Percentiles rank a stretch among this genome's conserved stretches.
Conservation (phyloP, 2,329 filamentous ascomycete species). For the Arthroderma sp. region DNA sequence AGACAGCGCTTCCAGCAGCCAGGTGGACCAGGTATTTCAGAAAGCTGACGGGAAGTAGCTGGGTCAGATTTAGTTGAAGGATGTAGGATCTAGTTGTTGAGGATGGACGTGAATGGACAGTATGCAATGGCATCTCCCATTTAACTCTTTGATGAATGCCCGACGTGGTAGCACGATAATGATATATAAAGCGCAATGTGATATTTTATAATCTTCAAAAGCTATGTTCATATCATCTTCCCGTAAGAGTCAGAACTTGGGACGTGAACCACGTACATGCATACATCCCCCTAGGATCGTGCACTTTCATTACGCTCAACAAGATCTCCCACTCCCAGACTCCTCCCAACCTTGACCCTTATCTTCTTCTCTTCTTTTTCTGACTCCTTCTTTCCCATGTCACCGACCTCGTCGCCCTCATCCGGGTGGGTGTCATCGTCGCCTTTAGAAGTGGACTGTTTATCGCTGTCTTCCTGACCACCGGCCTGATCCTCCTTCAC, state of each 20-base stretch:
- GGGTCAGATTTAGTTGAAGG: no score
- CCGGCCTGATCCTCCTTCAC: slow-evolving; percentile 30
- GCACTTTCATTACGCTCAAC: slow-evolving; percentile 35
- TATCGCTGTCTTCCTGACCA: slow-evolving; percentile 21
- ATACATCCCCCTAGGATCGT: background rate
- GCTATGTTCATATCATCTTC: no score
- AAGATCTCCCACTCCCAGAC: slow-evolving; percentile 57
- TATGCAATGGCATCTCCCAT: no score
- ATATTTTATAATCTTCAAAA: no score
- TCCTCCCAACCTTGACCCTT: slow-evolving; percentile 73
- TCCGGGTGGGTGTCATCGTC: slow-evolving; percentile 26
- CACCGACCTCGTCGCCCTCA: slow-evolving; percentile 59
- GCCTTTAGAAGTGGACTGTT: slow-evolving; percentile 23
- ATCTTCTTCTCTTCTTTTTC: slow-evolving; percentile 53
- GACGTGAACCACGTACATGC: background rate
- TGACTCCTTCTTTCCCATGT: slow-evolving; percentile 41
- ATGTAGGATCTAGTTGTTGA: no score
- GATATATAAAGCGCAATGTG: no score
- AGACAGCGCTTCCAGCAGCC: background rate
- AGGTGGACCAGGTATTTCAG: background rate
- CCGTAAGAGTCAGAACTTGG: background rate
- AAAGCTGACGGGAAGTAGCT: no score
- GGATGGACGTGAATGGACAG: no score
- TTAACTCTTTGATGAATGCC: no score
- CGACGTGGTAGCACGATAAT: no score